These are phyloP conservation scores for Chlorella sorokiniana DNA, from an alignment of 139 green algal species.

Conservation along the genomic window DNA sequence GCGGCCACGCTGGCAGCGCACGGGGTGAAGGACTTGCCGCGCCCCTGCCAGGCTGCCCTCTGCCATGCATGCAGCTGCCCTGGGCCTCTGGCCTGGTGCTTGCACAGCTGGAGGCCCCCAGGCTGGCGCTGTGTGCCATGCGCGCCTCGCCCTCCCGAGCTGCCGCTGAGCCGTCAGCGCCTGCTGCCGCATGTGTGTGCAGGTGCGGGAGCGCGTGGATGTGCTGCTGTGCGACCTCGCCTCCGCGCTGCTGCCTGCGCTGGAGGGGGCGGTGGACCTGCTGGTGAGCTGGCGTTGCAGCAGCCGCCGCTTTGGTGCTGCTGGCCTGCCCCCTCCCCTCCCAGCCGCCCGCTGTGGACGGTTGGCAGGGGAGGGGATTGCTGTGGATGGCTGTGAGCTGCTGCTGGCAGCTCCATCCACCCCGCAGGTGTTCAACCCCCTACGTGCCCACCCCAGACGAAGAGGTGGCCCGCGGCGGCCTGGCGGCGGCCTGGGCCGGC, in stretches of 20 bases:
- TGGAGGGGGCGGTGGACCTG: conserved; percentile 55
- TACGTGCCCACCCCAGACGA: conserved; percentile 95
- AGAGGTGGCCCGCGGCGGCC: conserved; percentile 71
- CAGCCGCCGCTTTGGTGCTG: too few relatives aligned
- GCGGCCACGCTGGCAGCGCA: not conserved
- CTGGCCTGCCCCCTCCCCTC: too few relatives aligned
- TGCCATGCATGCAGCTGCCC: not conserved
- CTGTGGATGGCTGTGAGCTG: not conserved
- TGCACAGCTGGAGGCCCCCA: too few relatives aligned
- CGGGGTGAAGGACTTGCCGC: not conserved
- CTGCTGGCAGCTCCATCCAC: too few relatives aligned
- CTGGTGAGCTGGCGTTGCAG: too few relatives aligned
- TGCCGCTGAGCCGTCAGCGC: not conserved
- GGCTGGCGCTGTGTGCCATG: too few relatives aligned
- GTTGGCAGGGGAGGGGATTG: too few relatives aligned
- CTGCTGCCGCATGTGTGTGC: not conserved
- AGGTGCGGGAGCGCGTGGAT: conserved; percentile 41
- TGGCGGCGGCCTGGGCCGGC: conserved; percentile 89
- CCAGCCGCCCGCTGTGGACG: too few relatives aligned
- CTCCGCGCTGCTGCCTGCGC: conserved; percentile 32
- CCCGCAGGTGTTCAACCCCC: conserved; percentile 94
- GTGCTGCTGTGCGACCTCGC: conserved; percentile 56
- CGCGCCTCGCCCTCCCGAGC: not conserved
- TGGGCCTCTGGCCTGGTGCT: too few relatives aligned
- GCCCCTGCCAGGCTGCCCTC: not conserved